Evolutionary conservation across 2,329 filamentous ascomycete genomes (phyloP).

Genomic region (Blastomyces parvus): DNA sequence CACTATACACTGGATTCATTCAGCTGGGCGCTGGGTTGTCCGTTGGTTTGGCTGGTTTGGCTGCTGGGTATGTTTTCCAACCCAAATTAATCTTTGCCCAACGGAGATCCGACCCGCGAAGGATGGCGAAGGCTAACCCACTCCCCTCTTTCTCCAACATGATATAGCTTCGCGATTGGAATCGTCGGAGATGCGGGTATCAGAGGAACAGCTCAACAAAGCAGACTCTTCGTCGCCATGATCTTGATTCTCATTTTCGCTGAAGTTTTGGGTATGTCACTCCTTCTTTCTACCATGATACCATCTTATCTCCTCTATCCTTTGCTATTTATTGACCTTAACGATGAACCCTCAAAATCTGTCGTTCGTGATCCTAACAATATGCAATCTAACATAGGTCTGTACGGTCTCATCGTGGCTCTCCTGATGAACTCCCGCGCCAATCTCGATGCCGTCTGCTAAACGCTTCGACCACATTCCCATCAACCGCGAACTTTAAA

Average conservation of each 20-base stretch:
- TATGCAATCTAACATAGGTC: constrained; percentile 49
- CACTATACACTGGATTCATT: constrained; percentile 74
- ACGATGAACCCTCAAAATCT: constrained; percentile 1
- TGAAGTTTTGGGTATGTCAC: constrained; percentile 79
- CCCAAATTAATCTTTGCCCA: background rate
- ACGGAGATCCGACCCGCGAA: too few species aligned
- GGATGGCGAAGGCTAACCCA: too few species aligned
- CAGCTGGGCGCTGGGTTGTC: constrained; percentile 75
- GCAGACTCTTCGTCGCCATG: constrained; percentile 82
- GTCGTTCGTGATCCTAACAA: background rate
- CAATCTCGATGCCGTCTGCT: constrained; percentile 53
- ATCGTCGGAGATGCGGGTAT: constrained; percentile 58
- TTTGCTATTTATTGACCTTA: too few species aligned
- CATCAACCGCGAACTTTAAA: background rate
- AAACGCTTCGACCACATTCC: constrained; percentile 23
- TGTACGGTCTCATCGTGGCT: constrained; percentile 97
- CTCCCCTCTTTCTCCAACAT: background rate
- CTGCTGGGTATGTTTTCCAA: constrained; percentile 48
- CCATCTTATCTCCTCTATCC: too few species aligned
- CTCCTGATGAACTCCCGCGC: constrained; percentile 99
- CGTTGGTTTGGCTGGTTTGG: constrained; percentile 73
- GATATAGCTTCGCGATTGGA: constrained; percentile 67
- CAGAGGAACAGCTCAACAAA: constrained; percentile 44
- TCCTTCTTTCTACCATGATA: background rate
- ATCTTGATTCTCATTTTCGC: constrained; percentile 99